phyloP scores from a whole-genome alignment of 2,329 filamentous ascomycete genomes.

The Fusarium sp. region DNA sequence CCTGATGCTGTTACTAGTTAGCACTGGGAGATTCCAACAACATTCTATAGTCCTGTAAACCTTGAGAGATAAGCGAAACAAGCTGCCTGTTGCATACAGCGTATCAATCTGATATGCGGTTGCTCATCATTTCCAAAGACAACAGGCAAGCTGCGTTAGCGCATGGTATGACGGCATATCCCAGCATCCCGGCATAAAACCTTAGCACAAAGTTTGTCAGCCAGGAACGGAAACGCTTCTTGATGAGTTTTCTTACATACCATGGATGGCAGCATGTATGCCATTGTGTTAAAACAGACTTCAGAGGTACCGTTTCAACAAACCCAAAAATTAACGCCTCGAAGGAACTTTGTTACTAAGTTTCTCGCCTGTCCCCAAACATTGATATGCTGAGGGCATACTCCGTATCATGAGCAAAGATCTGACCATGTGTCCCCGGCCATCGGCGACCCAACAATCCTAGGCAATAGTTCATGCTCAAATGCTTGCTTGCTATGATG shows the following conservation, averaged over 20 bases:
- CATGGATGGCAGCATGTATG: neutral
- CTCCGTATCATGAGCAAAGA: neutral
- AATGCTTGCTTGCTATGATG: constrained; percentile 3
- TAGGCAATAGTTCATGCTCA: constrained; percentile 8
- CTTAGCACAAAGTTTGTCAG: neutral
- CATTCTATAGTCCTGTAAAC: neutral
- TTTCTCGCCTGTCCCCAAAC: neutral
- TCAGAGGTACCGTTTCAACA: neutral
- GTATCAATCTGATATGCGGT: neutral
- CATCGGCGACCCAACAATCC: constrained; percentile 8
- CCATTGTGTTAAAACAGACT: neutral
- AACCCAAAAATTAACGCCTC: neutral
- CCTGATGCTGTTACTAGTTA: neutral
- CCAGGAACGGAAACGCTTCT: neutral
- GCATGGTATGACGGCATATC: constrained; percentile 22
- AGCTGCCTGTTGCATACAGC: constrained; percentile 6
- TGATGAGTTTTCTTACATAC: neutral
- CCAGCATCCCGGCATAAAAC: constrained; percentile 2
- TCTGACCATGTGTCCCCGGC: neutral
- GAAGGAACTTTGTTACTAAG: neutral
- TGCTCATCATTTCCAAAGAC: neutral
- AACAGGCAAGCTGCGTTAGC: neutral
- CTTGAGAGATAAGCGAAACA: constrained; percentile 22
- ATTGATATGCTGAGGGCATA: neutral
- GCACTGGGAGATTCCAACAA: neutral